Evolutionary conservation across 2,329 filamentous ascomycete genomes (phyloP), one percentile per base, ranked within the genome.

Genomic region (Apiospora rasikravindrae): DNA sequence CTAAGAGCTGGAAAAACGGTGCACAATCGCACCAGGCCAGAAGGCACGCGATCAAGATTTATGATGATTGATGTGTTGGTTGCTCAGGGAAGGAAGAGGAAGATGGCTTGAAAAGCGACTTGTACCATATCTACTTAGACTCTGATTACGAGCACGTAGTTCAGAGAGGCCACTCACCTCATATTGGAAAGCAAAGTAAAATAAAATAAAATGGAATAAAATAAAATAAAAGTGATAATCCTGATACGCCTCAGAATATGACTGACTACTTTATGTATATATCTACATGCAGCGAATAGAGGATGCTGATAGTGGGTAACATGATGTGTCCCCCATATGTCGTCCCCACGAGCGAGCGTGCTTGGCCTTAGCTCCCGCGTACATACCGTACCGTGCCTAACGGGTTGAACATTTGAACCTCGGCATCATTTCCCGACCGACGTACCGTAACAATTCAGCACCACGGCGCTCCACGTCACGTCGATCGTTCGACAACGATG

Each of bases 91-190:
- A 40, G 33, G 33, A 33, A 29, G 57, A 64, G 10, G 33, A 40
- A n/a, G 57, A 29, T 40, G 57, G 22, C 57, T 64, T n/a, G 57
- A 40, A 40, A 40, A 33, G 33, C 57, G 33, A 64, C 33, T 64
- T 64, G 57, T 64, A 64, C 22, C 33, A 64, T 64, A 64, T 29
- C 33, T 64, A 40, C 57, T 40, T 24, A 24, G 33, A 64, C 57
- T 64, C 57, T 64, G 57, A 64, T 24, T 64, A n/a, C 29, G 29
- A 24, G 57, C 24, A 64, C 14, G 57, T 64, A 64, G 57, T 64
- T 64, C 29, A 40, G 57, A 64, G 57, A 64, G 57, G 57, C 53
- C 57, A 64, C 57, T 64, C 57, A 64, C 57, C 57, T 64, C 57
- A 40, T 40, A 40, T 64, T 64, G 57, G 57, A 64, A 64, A 64